These are phyloP conservation scores for California macrophylla DNA, from an alignment of 441 rosid genomes.

Conservation along the genomic window DNA sequence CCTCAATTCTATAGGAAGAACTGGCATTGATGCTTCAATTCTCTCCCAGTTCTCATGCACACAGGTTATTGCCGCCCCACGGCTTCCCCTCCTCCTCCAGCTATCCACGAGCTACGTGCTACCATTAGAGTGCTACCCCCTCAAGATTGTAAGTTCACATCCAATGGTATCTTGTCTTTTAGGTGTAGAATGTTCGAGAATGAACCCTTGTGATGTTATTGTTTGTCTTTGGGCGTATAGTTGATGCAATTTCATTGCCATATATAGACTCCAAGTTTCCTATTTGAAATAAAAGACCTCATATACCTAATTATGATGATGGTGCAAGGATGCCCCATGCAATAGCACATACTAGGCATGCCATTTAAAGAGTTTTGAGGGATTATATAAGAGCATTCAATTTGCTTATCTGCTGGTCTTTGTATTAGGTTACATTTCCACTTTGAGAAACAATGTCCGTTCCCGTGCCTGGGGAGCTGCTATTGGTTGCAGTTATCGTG, in stretches of 20 bases:
- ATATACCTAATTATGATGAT: too few species aligned
- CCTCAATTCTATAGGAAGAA: neutral
- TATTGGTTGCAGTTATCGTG: constrained; percentile 88
- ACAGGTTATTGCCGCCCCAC: constrained; percentile 98
- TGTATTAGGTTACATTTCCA: constrained; percentile 69
- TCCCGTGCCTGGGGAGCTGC: constrained; percentile 99
- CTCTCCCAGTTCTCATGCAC: constrained; percentile 88
- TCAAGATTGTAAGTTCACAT: constrained; percentile 65
- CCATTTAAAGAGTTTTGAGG: too few species aligned
- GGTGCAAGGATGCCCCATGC: too few species aligned
- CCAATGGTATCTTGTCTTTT: neutral
- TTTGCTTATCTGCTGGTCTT: constrained; percentile 6
- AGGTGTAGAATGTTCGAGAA: too few species aligned
- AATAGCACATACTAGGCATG: too few species aligned
- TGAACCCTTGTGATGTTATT: too few species aligned
- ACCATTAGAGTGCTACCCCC: constrained; percentile 82
- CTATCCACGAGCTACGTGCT: constrained; percentile 85
- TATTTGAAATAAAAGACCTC: too few species aligned
- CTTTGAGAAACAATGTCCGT: constrained; percentile 89
- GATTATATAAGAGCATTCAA: neutral
- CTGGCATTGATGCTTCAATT: constrained; percentile 25
- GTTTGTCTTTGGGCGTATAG: too few species aligned
- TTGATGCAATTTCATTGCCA: too few species aligned
- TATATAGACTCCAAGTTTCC: too few species aligned
- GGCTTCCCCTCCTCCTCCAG: constrained; percentile 94